Evolutionary conservation across 768 basidiomycete genomes (phyloP).

Genomic region (Rhodotorula toruloides): DNA sequence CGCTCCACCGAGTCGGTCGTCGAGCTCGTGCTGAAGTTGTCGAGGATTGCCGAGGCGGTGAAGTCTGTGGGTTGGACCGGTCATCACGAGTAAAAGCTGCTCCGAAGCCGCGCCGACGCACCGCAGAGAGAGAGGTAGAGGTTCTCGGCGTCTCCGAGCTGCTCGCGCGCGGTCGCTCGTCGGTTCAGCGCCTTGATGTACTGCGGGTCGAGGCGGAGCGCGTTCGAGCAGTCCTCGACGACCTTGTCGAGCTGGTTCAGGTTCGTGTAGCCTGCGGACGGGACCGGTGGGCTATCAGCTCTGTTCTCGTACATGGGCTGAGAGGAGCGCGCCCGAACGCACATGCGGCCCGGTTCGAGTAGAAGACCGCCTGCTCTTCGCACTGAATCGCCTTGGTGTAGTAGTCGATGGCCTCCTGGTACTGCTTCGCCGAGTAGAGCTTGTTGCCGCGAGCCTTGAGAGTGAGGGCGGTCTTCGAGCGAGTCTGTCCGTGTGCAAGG

Average conservation of each 20-base stretch:
- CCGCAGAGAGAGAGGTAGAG: constrained; percentile 37
- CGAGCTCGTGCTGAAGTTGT: constrained; percentile 77
- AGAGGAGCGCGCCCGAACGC: constrained; percentile 43
- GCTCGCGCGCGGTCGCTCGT: constrained; percentile 77
- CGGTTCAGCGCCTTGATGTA: constrained; percentile 68
- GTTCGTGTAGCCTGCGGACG: constrained; percentile 73
- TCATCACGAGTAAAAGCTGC: neutral
- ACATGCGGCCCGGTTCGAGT: constrained; percentile 97
- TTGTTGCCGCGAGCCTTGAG: constrained; percentile 52
- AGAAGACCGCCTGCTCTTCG: constrained; percentile 67
- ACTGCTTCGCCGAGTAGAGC: constrained; percentile 50
- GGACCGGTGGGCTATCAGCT: no score
- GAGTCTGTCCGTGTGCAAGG: constrained; percentile 1
- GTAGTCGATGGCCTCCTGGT: constrained; percentile 48
- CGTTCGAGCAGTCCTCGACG: constrained; percentile 80
- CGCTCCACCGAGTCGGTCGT: constrained; percentile 80
- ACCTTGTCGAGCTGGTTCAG: constrained; percentile 73
- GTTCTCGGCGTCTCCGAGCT: constrained; percentile 66
- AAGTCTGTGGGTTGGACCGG: constrained; percentile 58
- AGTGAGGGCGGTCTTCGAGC: constrained; percentile 53
- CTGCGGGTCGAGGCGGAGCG: constrained; percentile 69
- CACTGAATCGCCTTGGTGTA: constrained; percentile 54
- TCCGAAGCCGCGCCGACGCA: neutral
- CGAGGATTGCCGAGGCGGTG: constrained; percentile 92
- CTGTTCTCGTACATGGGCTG: neutral